A percentile compares a stretch with the other conserved stretches of the same genome.
Conservation (phyloP, 192 early-diverging fungal genomes). For the Dimargaris cristalligena region DNA sequence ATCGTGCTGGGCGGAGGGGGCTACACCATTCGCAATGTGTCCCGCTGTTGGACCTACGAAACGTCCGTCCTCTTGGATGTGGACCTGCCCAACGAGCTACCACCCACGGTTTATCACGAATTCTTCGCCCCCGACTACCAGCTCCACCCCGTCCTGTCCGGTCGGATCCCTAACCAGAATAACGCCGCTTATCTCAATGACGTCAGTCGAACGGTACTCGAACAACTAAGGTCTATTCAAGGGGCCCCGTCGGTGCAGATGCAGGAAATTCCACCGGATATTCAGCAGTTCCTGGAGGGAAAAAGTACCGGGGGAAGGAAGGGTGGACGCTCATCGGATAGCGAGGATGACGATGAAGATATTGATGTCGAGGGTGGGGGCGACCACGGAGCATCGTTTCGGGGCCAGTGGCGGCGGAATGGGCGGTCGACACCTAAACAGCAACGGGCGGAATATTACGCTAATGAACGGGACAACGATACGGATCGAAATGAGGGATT, state of each 20-base stretch:
- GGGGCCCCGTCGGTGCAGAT: constrained; percentile 92
- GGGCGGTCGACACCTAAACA: too few species aligned
- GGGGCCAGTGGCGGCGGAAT: too few species aligned
- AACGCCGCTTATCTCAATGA: constrained; percentile 63
- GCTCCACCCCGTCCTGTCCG: constrained; percentile 72
- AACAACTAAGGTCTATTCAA: constrained; percentile 72
- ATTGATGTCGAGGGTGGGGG: constrained; percentile 24
- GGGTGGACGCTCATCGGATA: constrained; percentile 13
- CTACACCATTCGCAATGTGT: constrained; percentile 95
- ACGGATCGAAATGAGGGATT: not conserved
- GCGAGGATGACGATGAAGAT: constrained; percentile 34
- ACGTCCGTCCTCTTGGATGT: constrained; percentile 71
- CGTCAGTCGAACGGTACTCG: constrained; percentile 54
- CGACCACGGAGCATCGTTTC: not conserved
- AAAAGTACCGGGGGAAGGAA: not conserved
- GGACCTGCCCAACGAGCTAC: constrained; percentile 57
- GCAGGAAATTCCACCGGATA: constrained; percentile 66
- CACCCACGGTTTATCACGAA: constrained; percentile 54
- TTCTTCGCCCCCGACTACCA: constrained; percentile 82
- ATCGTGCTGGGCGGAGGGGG: constrained; percentile 92
- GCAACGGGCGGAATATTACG: not conserved
- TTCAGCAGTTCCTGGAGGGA: constrained; percentile 34
- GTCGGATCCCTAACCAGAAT: constrained; percentile 78
- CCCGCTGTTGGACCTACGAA: constrained; percentile 89
- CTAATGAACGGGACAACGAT: not conserved